These are phyloP conservation scores for Auricularia heimuer DNA, from an alignment of 768 basidiomycete genomes.

Conservation along the genomic window DNA sequence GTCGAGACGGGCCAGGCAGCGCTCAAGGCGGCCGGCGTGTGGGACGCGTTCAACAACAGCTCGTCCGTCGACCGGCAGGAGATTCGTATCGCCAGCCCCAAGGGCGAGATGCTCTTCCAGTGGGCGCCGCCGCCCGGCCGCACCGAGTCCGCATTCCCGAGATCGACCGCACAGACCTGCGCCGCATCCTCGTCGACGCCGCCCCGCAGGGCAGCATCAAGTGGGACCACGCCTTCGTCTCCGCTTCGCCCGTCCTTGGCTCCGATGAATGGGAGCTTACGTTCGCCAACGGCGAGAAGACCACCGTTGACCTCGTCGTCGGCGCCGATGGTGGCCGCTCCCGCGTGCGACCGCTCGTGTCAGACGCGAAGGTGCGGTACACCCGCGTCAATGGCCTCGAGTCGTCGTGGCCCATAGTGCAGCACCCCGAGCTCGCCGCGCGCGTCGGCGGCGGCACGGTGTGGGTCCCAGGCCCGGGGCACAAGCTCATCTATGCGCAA, in stretches of 20 bases:
- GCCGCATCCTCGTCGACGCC: slow-evolving; percentile 12
- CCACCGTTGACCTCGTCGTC: slow-evolving; percentile 10
- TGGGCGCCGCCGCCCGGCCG: not conserved
- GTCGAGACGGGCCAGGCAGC: slow-evolving; percentile 16
- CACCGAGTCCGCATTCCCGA: not conserved
- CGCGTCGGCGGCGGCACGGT: slow-evolving; percentile 10
- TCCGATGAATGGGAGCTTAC: not conserved
- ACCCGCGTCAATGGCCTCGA: slow-evolving; percentile 16
- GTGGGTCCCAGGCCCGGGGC: slow-evolving; percentile 9
- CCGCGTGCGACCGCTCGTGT: slow-evolving; percentile 14
- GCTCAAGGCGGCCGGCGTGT: slow-evolving; percentile 14
- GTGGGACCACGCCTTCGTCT: slow-evolving; percentile 5
- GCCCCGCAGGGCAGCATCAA: slow-evolving; percentile 6
- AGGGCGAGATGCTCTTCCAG: not conserved
- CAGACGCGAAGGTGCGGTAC: slow-evolving; percentile 11
- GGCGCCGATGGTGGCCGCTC: slow-evolving; percentile 22
- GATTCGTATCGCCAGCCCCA: slow-evolving; percentile 13
- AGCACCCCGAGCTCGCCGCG: slow-evolving; percentile 7
- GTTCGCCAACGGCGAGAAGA: not conserved
- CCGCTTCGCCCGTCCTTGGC: not conserved
- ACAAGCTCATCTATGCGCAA: slow-evolving; percentile 12
- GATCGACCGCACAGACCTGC: slow-evolving; percentile 2
- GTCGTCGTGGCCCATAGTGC: slow-evolving; percentile 4
- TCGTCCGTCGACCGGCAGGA: slow-evolving; percentile 14
- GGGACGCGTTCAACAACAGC: slow-evolving; percentile 13